Conservation (phyloP, 352 stramenopile genomes). For the Phytophthora agathidicida region DNA sequence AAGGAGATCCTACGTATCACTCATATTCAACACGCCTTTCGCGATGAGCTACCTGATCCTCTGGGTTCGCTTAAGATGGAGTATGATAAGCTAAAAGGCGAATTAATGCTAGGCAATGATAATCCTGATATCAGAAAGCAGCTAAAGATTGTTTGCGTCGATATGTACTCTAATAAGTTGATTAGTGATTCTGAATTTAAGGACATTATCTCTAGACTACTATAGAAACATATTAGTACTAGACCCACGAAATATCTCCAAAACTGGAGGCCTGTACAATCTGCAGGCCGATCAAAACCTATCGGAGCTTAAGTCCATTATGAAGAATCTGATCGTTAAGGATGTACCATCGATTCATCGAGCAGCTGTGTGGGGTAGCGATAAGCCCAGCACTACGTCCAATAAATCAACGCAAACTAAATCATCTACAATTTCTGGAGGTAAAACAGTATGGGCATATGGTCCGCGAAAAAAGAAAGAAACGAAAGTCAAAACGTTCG, state of each 20-base stretch:
- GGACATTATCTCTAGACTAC: conserved; percentile 16
- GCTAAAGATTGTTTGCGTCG: too few species aligned
- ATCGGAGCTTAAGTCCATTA: conserved; percentile 9
- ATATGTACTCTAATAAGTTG: conserved; percentile 31
- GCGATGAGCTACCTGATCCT: too few species aligned
- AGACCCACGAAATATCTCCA: conserved; percentile 11
- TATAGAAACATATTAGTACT: conserved; percentile 24
- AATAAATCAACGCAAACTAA: conserved; percentile 2
- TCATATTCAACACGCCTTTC: too few species aligned
- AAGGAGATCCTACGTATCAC: too few species aligned
- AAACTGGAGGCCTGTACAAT: not conserved
- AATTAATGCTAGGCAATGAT: conserved; percentile 19
- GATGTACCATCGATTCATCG: too few species aligned
- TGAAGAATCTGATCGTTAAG: conserved; percentile 18
- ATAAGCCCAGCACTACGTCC: not conserved
- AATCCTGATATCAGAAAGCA: conserved; percentile 13
- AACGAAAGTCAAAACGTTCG: conserved; percentile 3
- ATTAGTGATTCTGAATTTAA: conserved; percentile 27
- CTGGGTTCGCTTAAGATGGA: not conserved
- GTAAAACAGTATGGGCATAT: conserved; percentile 1
- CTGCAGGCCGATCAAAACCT: conserved; percentile 7
- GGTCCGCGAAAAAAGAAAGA: conserved; percentile 19
- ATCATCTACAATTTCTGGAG: too few species aligned
- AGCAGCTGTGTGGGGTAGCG: conserved; percentile 13
- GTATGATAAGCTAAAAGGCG: conserved; percentile 26